Percentiles rank a stretch among this genome's conserved stretches.
Conservation (phyloP, 2,329 filamentous ascomycete species). For the Aspergillus sclerotialis region DNA sequence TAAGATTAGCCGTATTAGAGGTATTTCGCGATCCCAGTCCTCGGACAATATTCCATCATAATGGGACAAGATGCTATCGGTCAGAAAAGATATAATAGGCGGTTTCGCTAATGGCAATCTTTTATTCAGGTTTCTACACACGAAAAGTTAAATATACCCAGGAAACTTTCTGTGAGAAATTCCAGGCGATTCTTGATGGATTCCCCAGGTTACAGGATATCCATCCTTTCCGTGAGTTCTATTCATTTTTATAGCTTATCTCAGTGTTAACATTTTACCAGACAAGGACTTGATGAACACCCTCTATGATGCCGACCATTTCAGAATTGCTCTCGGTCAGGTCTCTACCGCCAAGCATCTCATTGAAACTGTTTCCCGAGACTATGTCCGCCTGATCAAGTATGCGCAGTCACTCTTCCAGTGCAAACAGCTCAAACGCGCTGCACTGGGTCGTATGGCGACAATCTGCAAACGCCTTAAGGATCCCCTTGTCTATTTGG, state of each 20-base stretch:
- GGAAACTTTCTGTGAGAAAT: conserved; percentile 94
- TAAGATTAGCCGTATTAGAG: conserved; percentile 86
- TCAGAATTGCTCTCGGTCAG: conserved; percentile 92
- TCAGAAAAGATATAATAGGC: conserved; percentile 12
- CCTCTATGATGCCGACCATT: conserved; percentile 96
- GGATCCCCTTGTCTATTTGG: conserved; percentile 89
- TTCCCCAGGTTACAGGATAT: conserved; percentile 92
- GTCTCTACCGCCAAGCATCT: conserved; percentile 92
- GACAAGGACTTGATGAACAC: conserved; percentile 88
- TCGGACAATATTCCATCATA: background rate
- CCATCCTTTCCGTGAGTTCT: conserved; percentile 71
- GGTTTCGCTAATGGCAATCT: conserved; percentile 22
- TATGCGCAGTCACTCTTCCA: conserved; percentile 96
- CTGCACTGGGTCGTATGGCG: conserved; percentile 94
- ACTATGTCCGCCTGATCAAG: conserved; percentile 93
- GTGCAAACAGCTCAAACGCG: conserved; percentile 97
- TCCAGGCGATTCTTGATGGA: conserved; percentile 80
- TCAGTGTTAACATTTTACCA: conserved; percentile 17
- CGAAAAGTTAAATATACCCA: conserved; percentile 97
- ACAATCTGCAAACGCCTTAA: conserved; percentile 93
- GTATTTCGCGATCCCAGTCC: conserved; percentile 21
- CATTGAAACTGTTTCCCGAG: conserved; percentile 90
- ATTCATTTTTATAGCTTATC: conserved; percentile 9
- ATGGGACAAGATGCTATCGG: conserved; percentile 1
- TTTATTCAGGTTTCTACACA: conserved; percentile 71